These are phyloP conservation scores for Coniferiporia sulphurascens DNA, from an alignment of 1,284 basidiomycete species.

Conservation along the genomic window DNA sequence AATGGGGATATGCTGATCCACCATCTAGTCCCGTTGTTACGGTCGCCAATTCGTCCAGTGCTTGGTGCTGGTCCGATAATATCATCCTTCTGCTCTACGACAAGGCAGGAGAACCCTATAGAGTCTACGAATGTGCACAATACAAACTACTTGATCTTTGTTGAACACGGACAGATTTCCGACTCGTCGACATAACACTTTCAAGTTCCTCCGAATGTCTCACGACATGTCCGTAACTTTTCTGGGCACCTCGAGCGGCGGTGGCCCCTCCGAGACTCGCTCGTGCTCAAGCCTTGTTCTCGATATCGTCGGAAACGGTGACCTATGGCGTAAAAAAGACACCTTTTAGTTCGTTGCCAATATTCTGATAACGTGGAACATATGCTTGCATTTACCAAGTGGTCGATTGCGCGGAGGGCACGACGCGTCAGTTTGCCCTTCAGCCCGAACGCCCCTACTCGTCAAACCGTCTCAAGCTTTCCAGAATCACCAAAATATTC, in stretches of 20 bases:
- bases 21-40: too few species aligned
- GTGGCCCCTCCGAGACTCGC: slow-evolving; percentile 61
- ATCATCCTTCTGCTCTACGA: too few species aligned
- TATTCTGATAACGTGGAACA: slow-evolving; percentile 2
- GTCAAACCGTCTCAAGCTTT: slow-evolving; percentile 38
- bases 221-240: slow-evolving; percentile 43
- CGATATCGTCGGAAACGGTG: slow-evolving; percentile 47
- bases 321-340: slow-evolving; percentile 56
- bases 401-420: slow-evolving; percentile 87
- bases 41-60: too few species aligned
- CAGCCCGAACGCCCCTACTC: slow-evolving; percentile 31
- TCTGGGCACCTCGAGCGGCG: slow-evolving; percentile 69
- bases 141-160: too few species aligned
- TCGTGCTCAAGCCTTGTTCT: slow-evolving; percentile 69
- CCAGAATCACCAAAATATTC: slow-evolving; percentile 69
- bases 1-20: too few species aligned
- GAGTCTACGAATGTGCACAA: too few species aligned
- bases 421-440: slow-evolving; percentile 57
- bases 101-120: too few species aligned
- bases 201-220: slow-evolving; percentile 3
- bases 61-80: too few species aligned
- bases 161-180: too few species aligned
- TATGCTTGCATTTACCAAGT: slow-evolving; percentile 39
- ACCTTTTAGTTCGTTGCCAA: neutral
- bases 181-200: too few species aligned